Conservation (phyloP, 2,329 filamentous ascomycete species). For the Fusarium cyanostomum region DNA sequence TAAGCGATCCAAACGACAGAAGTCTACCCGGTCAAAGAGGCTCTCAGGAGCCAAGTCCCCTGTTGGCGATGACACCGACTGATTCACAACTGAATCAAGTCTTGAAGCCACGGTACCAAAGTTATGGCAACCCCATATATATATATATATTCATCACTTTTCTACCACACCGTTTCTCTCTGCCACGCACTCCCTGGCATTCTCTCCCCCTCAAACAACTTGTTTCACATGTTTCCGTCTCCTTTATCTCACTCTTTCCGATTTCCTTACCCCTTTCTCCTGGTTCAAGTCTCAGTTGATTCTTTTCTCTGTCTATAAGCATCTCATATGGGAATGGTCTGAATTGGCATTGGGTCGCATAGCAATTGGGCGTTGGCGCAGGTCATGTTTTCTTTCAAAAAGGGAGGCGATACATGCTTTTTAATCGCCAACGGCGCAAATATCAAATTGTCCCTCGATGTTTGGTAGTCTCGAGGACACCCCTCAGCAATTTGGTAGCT, state of each 20-base stretch:
- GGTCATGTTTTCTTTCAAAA: conserved; percentile 33
- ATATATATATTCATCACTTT: conserved; percentile 16
- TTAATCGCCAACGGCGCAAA: conserved; percentile 21
- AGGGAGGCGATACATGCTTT: conserved; percentile 25
- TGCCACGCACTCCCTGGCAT: conserved; percentile 5
- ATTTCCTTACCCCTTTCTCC: conserved; percentile 8
- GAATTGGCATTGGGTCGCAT: conserved; percentile 41
- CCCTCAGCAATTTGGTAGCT: conserved; percentile 27
- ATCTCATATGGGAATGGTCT: conserved; percentile 37
- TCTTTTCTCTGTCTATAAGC: conserved; percentile 35
- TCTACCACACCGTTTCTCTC: conserved; percentile 19
- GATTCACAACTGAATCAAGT: conserved; percentile 12
- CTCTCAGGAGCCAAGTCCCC: conserved; percentile 48
- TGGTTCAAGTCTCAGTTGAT: conserved; percentile 24
- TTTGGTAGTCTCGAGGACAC: conserved; percentile 16
- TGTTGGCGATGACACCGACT: conserved; percentile 52
- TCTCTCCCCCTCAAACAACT: conserved; percentile 2
- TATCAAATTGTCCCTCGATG: conserved; percentile 23
- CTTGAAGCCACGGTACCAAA: conserved; percentile 19
- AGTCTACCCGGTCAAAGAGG: conserved; percentile 44
- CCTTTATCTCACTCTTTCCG: conserved; percentile 17
- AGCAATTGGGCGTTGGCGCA: conserved; percentile 38
- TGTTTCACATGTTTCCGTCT: conserved; percentile 16
- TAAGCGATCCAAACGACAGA: conserved; percentile 44
- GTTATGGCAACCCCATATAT: conserved; percentile 17